phyloP scores from a whole-genome alignment of 2,329 filamentous ascomycete species.

The Pestalotiopsis sp. region DNA sequence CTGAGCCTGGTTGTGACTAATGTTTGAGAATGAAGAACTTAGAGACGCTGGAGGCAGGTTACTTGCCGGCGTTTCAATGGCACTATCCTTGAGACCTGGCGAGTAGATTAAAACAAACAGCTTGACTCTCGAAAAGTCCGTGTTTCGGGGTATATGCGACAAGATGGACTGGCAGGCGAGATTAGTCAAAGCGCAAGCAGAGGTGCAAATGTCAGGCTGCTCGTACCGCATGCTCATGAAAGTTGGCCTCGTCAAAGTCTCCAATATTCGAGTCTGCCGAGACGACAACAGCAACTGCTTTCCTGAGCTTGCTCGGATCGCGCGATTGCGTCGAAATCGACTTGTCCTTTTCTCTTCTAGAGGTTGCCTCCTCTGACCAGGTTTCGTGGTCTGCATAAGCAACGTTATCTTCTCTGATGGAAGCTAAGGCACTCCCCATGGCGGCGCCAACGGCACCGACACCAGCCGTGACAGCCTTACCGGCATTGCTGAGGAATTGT shows the following conservation, averaged over 20 bases:
- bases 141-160: conserved; percentile 79
- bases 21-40: conserved; percentile 86
- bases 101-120: conserved; percentile 90
- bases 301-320: conserved; percentile 54
- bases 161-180: conserved; percentile 68
- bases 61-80: conserved; percentile 50
- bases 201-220: not conserved
- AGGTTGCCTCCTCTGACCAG: conserved; percentile 88
- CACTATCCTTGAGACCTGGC: conserved; percentile 71
- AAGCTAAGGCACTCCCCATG: conserved; percentile 78
- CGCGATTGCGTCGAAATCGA: conserved; percentile 24
- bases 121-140: conserved; percentile 71
- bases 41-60: conserved; percentile 63
- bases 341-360: conserved; percentile 56
- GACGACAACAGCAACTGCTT: conserved; percentile 84
- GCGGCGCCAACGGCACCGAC: conserved; percentile 80
- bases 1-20: conserved; percentile 70
- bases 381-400: conserved; percentile 84
- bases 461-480: conserved; percentile 77
- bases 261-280: conserved; percentile 71
- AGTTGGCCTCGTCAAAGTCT: conserved; percentile 56
- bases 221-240: conserved; percentile 81
- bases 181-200: not conserved
- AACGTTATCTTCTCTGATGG: conserved; percentile 77
- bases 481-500: conserved; percentile 82